phyloP scores from a whole-genome alignment of 1,284 basidiomycete genomes.

The Jaminaea rosea region DNA sequence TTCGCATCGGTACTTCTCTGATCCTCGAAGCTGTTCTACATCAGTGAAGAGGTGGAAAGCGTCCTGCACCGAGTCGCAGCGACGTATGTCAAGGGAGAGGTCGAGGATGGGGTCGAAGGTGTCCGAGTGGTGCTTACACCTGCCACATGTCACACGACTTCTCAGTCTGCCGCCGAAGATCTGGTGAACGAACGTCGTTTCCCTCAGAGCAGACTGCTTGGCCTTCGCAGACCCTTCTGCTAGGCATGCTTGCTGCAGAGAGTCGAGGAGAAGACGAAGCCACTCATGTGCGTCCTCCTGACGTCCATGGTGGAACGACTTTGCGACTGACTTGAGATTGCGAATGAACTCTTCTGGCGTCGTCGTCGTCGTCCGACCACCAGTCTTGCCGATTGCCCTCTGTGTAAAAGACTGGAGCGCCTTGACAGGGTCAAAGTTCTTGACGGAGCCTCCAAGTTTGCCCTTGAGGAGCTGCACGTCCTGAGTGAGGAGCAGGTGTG shows the following conservation, averaged over 20 bases:
- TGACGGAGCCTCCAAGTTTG: constrained; percentile 46
- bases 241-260: constrained; percentile 75
- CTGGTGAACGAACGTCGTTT: constrained; percentile 87
- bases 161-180: constrained; percentile 87
- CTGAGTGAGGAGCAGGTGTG: constrained; percentile 59
- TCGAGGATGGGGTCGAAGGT: constrained; percentile 94
- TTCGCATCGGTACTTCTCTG: constrained; percentile 97
- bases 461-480: constrained; percentile 52
- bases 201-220: constrained; percentile 55
- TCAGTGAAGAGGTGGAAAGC: constrained; percentile 76
- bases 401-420: constrained; percentile 59
- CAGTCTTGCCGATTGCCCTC: constrained; percentile 15
- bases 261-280: constrained; percentile 85
- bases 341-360: constrained; percentile 28
- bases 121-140: constrained; percentile 80
- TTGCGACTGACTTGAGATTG: constrained; percentile 64
- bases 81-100: constrained; percentile 54
- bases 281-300: constrained; percentile 99
- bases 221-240: constrained; percentile 63
- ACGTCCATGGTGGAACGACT: constrained; percentile 76
- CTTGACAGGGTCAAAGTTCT: constrained; percentile 28
- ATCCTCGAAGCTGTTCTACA: constrained; percentile 72
- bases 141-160: constrained; percentile 80
- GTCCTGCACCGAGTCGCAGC: constrained; percentile 59
- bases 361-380: constrained; percentile 4